Evolutionary conservation across 768 basidiomycete species (phyloP), one percentile per base, ranked within the genome.

Genomic region (Boletus rex-veris): DNA sequence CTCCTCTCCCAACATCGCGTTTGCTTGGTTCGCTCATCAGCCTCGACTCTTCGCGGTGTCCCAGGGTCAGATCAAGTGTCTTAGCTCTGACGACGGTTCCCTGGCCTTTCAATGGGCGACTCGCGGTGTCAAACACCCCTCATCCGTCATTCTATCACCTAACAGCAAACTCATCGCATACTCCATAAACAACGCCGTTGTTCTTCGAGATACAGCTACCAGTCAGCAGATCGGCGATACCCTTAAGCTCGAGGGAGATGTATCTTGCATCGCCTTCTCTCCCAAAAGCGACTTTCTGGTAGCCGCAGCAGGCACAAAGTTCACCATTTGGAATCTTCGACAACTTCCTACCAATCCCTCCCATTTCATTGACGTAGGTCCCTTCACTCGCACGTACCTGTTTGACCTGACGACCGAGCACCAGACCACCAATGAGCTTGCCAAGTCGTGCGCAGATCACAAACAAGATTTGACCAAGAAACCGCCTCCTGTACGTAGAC

Each of bases 61-160:
- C 19, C 55, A 62, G 33, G 60, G 60, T n/a, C 56, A 61, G 41
- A 50, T 61, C 37, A 58, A 62, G 30, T 53, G 60, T 38, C 47
- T 61, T 31, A 49, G 53, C 16, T 45, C 60, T 9, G 60, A 54
- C 5, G 52, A 61, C 4, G 60, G 60, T 19, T 46, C 53, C 3
- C 15, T 60, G 11, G 15, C 52, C 26, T 52, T n/a, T 16, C 60
- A 61, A 36, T 61, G 60, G 59, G 14, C 60, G 8, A 24, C 44
- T 44, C 56, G 55, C 18, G 55, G 50, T 18, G 19, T 54, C 15
- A 37, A n/a, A 19, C 21, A 52, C 21, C 60, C 52, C 7, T 21
- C 60, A 14, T 62, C 60, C 4, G 16, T 61, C 38, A 28, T 28
- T 16, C 26, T 61, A 31, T 61, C 60, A 3, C 56, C 55, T 12